Evolutionary conservation across 2,329 filamentous ascomycete species (phyloP), one percentile per base, ranked within the genome.

Genomic region (Hortaea werneckii): DNA sequence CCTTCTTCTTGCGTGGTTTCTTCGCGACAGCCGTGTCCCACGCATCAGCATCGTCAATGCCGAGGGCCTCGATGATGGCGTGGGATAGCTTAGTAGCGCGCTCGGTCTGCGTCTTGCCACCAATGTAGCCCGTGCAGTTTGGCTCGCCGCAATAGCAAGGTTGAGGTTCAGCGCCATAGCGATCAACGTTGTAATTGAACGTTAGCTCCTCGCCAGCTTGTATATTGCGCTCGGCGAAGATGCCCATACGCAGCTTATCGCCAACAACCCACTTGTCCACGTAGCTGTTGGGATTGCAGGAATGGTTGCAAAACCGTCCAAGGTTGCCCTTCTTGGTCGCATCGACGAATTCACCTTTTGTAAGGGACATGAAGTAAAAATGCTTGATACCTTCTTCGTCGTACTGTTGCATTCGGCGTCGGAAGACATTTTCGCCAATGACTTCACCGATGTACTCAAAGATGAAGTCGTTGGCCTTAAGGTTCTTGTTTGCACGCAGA

Each of bases 361-460:
- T 94, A 51, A 98, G 80, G 28, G 92, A 96, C 92, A 98, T 98
- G 72, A 98, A 98, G 69, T 98, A 98, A 66, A 98, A 98, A 68
- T 98, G 92, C 66, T 94, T 95, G 75, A 98, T 95, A 50, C 89
- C 89, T 65, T 96, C 87, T 41, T 92, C 78, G 62, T 95, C 88
- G 67, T 98, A 98, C 60, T 94, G 85, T 35, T 87, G 72, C 82
- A 94, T 95, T 50, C 92, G 87, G 48, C 82, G 80, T 46, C 88
- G 85, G 62, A 96, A 96, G 8, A 84, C 84, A 29, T 79, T 77
- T 67, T 98, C 90, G 58, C 94, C 90, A 64, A 98, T 95, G 57
- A 96, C 92, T 68, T 98, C 92, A 57, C 92, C 92, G 57, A 98
- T 90, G 66, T 98, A 98, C 69, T 98, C 92, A 64, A 87, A 96